Conservation (phyloP, 2,329 filamentous ascomycete species). For the Coleophoma crateriformis region DNA sequence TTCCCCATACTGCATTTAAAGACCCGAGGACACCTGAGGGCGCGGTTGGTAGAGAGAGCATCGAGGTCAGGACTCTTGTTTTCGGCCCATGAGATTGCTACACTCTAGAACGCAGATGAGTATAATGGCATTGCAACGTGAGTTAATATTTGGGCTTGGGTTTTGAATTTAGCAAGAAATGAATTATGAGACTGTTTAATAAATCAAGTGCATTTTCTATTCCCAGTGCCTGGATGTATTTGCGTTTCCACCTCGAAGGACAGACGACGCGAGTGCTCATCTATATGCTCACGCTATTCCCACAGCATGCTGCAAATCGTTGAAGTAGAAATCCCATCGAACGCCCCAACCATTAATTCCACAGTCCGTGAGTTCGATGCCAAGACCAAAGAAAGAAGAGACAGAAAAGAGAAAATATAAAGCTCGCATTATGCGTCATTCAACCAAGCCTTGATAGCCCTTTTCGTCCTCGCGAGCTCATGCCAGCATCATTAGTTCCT, state of each 20-base stretch:
- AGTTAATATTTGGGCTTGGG: too few relatives aligned
- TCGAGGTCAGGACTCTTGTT: slow-evolving; percentile 81
- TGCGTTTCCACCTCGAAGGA: too few relatives aligned
- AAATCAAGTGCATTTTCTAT: too few relatives aligned
- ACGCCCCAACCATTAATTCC: background rate
- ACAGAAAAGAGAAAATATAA: background rate
- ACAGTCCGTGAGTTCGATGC: too few relatives aligned
- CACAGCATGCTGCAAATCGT: background rate
- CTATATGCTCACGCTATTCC: too few relatives aligned
- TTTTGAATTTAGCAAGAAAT: too few relatives aligned
- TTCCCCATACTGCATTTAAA: slow-evolving; percentile 69
- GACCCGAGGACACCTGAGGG: slow-evolving; percentile 67
- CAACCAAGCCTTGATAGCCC: background rate
- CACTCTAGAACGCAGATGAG: too few relatives aligned
- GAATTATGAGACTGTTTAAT: too few relatives aligned
- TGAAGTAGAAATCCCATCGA: background rate
- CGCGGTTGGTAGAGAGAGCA: slow-evolving; percentile 74
- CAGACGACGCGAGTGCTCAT: too few relatives aligned
- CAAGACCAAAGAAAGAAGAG: too few relatives aligned
- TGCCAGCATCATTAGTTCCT: slow-evolving; percentile 1
- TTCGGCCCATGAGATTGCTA: slow-evolving; percentile 50
- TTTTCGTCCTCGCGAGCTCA: slow-evolving; percentile 1
- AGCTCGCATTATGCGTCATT: background rate
- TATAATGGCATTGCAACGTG: too few relatives aligned
- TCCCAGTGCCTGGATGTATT: too few relatives aligned